phyloP scores from a whole-genome alignment of 2,329 filamentous ascomycete genomes.

The Escovopsis weberi region DNA sequence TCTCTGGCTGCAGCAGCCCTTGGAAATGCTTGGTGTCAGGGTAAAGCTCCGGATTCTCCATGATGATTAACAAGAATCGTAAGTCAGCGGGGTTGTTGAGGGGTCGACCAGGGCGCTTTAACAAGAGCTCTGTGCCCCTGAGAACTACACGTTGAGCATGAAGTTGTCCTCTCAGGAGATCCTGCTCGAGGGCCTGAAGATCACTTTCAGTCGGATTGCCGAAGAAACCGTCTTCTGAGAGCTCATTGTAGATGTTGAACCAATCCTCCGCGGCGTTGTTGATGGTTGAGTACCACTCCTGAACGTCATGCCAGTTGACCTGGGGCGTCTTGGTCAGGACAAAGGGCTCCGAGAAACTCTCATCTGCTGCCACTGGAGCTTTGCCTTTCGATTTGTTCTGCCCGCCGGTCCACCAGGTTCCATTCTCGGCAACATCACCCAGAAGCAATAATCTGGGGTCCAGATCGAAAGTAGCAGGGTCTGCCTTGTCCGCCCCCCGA shows the following conservation, averaged over 20 bases:
- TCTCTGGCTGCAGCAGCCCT: slow-evolving; percentile 24
- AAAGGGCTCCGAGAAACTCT: slow-evolving; percentile 6
- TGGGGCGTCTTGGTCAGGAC: slow-evolving; percentile 36
- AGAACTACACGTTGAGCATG: slow-evolving; percentile 57
- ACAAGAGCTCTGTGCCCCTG: slow-evolving; percentile 62
- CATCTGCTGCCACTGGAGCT: slow-evolving; percentile 7
- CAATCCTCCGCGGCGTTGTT: slow-evolving; percentile 55
- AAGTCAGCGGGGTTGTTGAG: slow-evolving; percentile 55
- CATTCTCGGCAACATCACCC: slow-evolving; percentile 68
- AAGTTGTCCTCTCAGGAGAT: slow-evolving; percentile 43
- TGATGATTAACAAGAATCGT: slow-evolving; percentile 62
- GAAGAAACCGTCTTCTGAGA: slow-evolving; percentile 20
- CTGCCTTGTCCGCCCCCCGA: slow-evolving; percentile 7
- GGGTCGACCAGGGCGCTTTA: slow-evolving; percentile 64
- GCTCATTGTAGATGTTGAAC: slow-evolving; percentile 42
- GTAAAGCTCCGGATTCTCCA: slow-evolving; percentile 66
- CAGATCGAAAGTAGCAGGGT: slow-evolving; percentile 31
- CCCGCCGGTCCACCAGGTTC: slow-evolving; percentile 64
- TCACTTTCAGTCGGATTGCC: slow-evolving; percentile 20
- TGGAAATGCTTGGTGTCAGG: slow-evolving; percentile 24
- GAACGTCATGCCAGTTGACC: slow-evolving; percentile 59
- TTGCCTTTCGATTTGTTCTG: slow-evolving; percentile 22
- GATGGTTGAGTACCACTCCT: slow-evolving; percentile 60
- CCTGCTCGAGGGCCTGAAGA: slow-evolving; percentile 30
- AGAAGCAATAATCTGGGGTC: slow-evolving; percentile 63